Base-by-base conservation (phyloP, 306 rosid genomes). In the Vigna mungo region DNA sequence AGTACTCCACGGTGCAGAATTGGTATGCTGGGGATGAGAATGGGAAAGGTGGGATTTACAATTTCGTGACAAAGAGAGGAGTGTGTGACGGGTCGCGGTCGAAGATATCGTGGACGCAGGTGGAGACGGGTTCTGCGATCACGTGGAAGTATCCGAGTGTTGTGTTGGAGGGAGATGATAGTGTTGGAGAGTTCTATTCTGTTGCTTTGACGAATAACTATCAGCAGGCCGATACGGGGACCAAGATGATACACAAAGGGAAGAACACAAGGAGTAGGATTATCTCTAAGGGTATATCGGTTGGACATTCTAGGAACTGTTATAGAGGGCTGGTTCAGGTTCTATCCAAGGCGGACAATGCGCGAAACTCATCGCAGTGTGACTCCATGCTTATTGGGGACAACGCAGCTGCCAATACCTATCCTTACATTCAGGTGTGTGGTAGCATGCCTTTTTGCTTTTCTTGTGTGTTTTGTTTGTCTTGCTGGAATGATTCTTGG, bases 51-150 rank as follows among this genome's bases (percentile, higher is more conserved):
- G 63, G 63, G 36, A n/a, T 56, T 23, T 56, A 56, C 63, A 56
- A 56, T 23, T 56, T 56, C 1, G 63, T 56, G 16, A 56, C 63
- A 0, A 56, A 56, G 63, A 56, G 63, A 23, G 63, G 63, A 9
- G 3, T 56, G 3, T 56, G 63, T 12, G 63, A 2, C 2, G 36
- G 63, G n/a, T 36, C 34, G 16, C 0, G n/a, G 36, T 56, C 63
- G n/a, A 21, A 56, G 63, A 56, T 56, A 56, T 56, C 63, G 8
- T 56, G 63, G 63, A 56, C 63, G 63, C 63, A 56, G 63, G 63
- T 56, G 34, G 63, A 56, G 63, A 56, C 63, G n/a, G 63, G 63
- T 21, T 56, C 63, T 5, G 63, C 63, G 3, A 56, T 56, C 63
- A 56, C 63, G 63, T 56, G 63, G 63, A 56, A 56, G 63, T 56